Base-by-base conservation (phyloP, 2,329 filamentous ascomycete species). In the Pyricularia grisea region DNA sequence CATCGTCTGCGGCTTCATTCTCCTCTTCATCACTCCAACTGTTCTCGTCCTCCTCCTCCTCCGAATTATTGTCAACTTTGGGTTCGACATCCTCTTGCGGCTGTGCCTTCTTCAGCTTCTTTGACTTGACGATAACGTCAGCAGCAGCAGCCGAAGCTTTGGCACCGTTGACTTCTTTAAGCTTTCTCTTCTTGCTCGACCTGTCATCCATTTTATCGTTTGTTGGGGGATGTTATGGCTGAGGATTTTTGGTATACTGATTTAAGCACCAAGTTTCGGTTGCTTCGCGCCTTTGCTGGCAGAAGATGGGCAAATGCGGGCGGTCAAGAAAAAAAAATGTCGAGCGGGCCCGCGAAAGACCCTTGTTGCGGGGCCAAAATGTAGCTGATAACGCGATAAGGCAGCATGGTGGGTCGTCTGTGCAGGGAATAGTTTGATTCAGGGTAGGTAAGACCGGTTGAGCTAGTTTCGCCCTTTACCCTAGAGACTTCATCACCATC, bases 111-210 rank as follows among this genome's bases (percentile, higher is more conserved):
- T 70, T 72, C 28, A 28, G 33, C 68, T 73, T 73, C 67, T 72
- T 73, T 30, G 50, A 66, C 68, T 67, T 72, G 14, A 60, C 50
- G 20, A 12, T 25, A n/a, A 28, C 14, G 17, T 67, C 66, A 9
- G 14, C 50, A 6, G 63, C n/a, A 23, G 68, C 36, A 25, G 50
- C 36, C 25, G 67, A 70, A 25, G 70, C 70, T 69, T 73, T 77
- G 65, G 70, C 5, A n/a, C 71, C 70, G 65, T 72, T 73, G 60
- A 70, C 66, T 36, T 78, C 77, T 72, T 77, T 77, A 66, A 77
- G 70, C 71, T 79, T 79, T 50, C 78, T 74, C 75, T 79, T 79
- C 69, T 78, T 79, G 74, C 74, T 75, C 65, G 71, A 70, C 58
- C 76, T 74, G 71, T 75, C 27, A 68, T 77, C 73, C 67, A 67